Evolutionary conservation across 176 grass and related monocot species (phyloP).

Genomic region (Typha latifolia): DNA sequence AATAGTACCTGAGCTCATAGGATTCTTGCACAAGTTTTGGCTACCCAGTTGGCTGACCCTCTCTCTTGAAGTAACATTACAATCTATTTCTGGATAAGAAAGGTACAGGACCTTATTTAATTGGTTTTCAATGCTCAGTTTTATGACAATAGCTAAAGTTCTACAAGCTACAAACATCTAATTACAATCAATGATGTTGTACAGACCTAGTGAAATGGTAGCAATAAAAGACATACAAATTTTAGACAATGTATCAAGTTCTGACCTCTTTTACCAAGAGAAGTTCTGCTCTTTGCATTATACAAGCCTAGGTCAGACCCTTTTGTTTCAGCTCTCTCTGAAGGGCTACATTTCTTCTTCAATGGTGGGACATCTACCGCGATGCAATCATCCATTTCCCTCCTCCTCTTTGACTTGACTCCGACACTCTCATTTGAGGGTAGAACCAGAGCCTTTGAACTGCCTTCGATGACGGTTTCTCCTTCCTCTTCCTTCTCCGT

Average conservation of each 20-base stretch:
- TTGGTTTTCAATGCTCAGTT: background rate
- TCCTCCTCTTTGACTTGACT: constrained; percentile 17
- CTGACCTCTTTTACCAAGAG: constrained; percentile 23
- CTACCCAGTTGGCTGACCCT: no score
- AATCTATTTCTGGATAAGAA: background rate
- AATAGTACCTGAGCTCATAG: background rate
- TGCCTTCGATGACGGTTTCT: constrained; percentile 3
- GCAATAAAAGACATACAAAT: background rate
- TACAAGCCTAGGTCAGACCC: background rate
- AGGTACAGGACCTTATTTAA: background rate
- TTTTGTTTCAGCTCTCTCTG: constrained; percentile 2
- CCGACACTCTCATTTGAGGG: constrained; percentile 2
- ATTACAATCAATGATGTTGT: constrained; percentile 1
- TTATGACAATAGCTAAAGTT: background rate
- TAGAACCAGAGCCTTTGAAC: constrained; percentile 1
- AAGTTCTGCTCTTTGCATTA: constrained; percentile 17
- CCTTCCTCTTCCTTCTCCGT: constrained; percentile 11
- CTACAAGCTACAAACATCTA: constrained; percentile 6
- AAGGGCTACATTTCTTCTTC: constrained; percentile 9
- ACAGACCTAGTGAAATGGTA: background rate
- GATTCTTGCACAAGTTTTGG: no score
- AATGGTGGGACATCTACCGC: background rate
- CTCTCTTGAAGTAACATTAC: background rate
- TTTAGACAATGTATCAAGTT: background rate
- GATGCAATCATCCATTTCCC: background rate